Percentiles rank a stretch among this genome's conserved stretches.
Evolutionary conservation across 768 basidiomycete genomes (phyloP).

Genomic region (Amanita pseudoporphyria): DNA sequence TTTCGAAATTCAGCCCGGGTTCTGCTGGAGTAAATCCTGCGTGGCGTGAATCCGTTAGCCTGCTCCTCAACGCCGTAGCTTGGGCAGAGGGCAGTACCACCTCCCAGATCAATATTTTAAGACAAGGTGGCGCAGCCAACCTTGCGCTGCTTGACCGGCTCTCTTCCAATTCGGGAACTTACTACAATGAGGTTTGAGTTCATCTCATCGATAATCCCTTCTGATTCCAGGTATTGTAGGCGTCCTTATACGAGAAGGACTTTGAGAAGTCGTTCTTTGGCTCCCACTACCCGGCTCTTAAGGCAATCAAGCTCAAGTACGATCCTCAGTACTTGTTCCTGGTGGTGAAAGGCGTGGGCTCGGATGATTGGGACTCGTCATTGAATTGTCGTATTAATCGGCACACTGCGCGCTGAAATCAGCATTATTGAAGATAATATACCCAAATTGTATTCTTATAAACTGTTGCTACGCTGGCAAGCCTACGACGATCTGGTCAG

Average conservation of each 20-base stretch:
- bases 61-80: neutral
- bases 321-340: conserved; percentile 38
- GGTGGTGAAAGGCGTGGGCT: conserved; percentile 36
- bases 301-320: conserved; percentile 32
- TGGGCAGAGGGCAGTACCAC: neutral
- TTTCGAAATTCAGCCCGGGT: neutral
- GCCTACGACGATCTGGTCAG: no score
- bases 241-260: no score
- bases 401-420: no score
- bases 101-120: neutral
- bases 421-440: no score
- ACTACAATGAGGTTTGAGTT: conserved; percentile 2
- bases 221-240: conserved; percentile 20
- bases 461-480: no score
- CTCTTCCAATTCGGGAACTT: neutral
- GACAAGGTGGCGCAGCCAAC: neutral
- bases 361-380: conserved; percentile 37
- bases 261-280: no score
- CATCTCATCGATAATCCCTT: neutral
- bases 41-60: neutral
- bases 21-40: conserved; percentile 1
- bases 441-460: no score
- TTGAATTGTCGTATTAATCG: neutral
- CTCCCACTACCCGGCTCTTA: no score
- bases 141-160: neutral